Evolutionary conservation across 1,139 yeast genomes (phyloP).

Genomic region (Scheffersomyces lignicola): DNA sequence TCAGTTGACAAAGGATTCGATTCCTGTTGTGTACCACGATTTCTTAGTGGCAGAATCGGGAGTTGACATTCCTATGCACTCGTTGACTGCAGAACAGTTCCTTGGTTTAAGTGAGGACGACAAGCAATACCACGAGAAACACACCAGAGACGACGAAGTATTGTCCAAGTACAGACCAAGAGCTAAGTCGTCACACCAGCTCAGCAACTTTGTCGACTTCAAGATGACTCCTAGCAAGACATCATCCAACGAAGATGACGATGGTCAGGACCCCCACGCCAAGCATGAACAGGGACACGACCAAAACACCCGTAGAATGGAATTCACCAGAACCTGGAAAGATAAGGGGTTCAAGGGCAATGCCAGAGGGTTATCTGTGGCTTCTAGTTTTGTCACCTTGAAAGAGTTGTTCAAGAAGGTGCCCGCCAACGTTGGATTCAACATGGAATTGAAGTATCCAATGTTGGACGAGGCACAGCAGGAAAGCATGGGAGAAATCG

Average conservation of each 20-base stretch:
- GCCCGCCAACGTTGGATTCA: slow-evolving; percentile 86
- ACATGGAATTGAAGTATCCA: slow-evolving; percentile 93
- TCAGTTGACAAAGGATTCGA: slow-evolving; percentile 88
- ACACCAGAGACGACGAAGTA: slow-evolving; percentile 36
- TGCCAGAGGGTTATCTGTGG: slow-evolving; percentile 84
- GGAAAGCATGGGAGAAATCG: slow-evolving; percentile 86
- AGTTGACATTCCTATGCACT: slow-evolving; percentile 95
- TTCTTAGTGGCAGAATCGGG: slow-evolving; percentile 95
- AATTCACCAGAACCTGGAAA: slow-evolving; percentile 84
- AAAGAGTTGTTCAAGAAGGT: slow-evolving; percentile 80
- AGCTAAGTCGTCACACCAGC: slow-evolving; percentile 40
- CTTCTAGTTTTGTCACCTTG: slow-evolving; percentile 87
- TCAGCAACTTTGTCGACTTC: slow-evolving; percentile 24
- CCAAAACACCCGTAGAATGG: slow-evolving; percentile 67
- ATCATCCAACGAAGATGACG: slow-evolving; percentile 13
- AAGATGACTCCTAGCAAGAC: slow-evolving; percentile 7
- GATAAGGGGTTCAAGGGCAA: slow-evolving; percentile 88
- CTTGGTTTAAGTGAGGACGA: slow-evolving; percentile 54
- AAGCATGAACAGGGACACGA: slow-evolving; percentile 37
- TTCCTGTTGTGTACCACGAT: slow-evolving; percentile 95
- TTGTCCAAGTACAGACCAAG: slow-evolving; percentile 40
- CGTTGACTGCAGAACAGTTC: slow-evolving; percentile 86
- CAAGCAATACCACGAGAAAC: slow-evolving; percentile 11
- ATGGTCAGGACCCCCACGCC: slow-evolving; percentile 40
- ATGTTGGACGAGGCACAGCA: slow-evolving; percentile 90